phyloP scores from a whole-genome alignment of 345 rosid genomes.

The Populus tremula region DNA sequence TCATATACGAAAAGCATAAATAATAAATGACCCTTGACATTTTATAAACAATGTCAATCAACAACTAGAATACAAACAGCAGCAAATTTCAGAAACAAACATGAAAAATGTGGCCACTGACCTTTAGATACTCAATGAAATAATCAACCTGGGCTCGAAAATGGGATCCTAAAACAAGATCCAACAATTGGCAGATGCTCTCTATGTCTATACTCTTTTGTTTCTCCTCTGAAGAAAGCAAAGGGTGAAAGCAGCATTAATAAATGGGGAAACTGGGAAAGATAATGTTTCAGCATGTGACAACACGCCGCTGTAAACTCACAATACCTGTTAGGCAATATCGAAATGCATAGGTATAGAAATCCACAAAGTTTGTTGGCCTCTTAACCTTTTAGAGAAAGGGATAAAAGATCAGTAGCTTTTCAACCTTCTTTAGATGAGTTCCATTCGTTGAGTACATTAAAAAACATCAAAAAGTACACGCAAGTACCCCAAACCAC shows the following conservation, averaged over 20 bases:
- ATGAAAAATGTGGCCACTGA: constrained; percentile 5
- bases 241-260: background rate
- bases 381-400: constrained; percentile 26
- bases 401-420: background rate
- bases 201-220: constrained; percentile 40
- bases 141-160: constrained; percentile 33
- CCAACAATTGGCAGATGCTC: constrained; percentile 37
- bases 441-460: background rate
- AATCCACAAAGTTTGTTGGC: constrained; percentile 32
- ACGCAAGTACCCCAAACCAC: background rate
- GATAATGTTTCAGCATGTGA: background rate
- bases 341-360: constrained; percentile 31
- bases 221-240: constrained; percentile 31
- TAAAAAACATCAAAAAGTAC: background rate
- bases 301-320: background rate
- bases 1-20: background rate
- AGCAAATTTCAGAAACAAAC: background rate
- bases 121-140: constrained; percentile 32
- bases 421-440: background rate
- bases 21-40: background rate
- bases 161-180: constrained; percentile 33
- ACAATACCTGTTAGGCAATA: constrained; percentile 36
- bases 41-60: background rate
- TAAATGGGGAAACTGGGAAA: background rate
- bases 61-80: background rate